Evolutionary conservation across 1,284 basidiomycete genomes (phyloP).

Genomic region (Melampsora larici-populina): DNA sequence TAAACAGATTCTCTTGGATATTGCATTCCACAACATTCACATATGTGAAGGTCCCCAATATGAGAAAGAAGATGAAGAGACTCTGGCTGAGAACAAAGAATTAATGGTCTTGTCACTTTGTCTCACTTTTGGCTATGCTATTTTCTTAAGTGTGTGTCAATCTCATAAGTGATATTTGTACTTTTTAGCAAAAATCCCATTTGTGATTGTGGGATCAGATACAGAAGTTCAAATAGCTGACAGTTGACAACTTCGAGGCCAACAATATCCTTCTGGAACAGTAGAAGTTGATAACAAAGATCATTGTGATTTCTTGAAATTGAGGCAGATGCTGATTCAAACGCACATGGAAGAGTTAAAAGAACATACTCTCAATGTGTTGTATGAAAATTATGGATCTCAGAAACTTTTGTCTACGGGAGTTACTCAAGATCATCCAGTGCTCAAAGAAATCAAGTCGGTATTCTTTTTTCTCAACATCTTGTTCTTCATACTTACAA

Average conservation of each 20-base stretch:
- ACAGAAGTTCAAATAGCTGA: slow-evolving; percentile 72
- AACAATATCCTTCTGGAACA: slow-evolving; percentile 92
- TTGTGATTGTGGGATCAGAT: slow-evolving; percentile 92
- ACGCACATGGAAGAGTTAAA: slow-evolving; percentile 97
- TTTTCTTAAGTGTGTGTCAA: neutral
- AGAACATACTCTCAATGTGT: slow-evolving; percentile 84
- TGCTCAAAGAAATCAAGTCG: slow-evolving; percentile 97
- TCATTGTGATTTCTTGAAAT: slow-evolving; percentile 96
- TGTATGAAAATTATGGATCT: slow-evolving; percentile 95
- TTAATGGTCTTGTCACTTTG: slow-evolving; percentile 67
- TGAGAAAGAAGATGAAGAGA: slow-evolving; percentile 95
- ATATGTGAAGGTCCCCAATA: slow-evolving; percentile 95
- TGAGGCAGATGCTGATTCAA: slow-evolving; percentile 94
- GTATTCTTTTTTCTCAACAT: slow-evolving; percentile 54
- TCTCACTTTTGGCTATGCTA: neutral
- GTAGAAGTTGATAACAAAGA: slow-evolving; percentile 97
- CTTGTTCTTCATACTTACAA: slow-evolving; percentile 43
- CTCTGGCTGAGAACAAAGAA: slow-evolving; percentile 87
- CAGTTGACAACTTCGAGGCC: slow-evolving; percentile 82
- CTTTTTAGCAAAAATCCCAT: slow-evolving; percentile 79
- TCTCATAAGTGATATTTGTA: slow-evolving; percentile 48
- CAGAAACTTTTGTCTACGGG: slow-evolving; percentile 93
- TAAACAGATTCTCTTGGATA: slow-evolving; percentile 76
- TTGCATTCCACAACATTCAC: slow-evolving; percentile 85
- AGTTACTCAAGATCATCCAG: slow-evolving; percentile 88